Base-by-base conservation (phyloP, 2,329 filamentous ascomycete genomes). In the Claviceps capensis region DNA sequence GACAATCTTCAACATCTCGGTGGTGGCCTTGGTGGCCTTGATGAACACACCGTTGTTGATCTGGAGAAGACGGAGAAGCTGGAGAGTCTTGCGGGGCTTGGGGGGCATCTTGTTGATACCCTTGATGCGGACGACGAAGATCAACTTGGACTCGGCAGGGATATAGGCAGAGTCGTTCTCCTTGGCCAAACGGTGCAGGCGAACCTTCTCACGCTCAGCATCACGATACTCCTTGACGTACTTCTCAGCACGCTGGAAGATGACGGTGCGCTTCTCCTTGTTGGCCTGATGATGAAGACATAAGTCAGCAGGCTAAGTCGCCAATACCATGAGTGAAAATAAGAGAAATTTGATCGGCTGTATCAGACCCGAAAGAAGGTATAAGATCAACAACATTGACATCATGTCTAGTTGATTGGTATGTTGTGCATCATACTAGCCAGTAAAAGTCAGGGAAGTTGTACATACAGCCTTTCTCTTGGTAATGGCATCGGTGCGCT, bases 81-180 rank as follows among this genome's bases (percentile, higher is more conserved):
- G 93, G 66, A 98, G 84, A 69, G 95, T 97, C 85, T 98, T 98
- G 82, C 93, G 90, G 75, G 94, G 94, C 87, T 98, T 97, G 66
- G 93, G 93, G 71, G 94, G 84, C 67, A 98, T 97, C 87, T 98
- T 98, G 88, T 97, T 97, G 89, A 98, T 97, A 95, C 91, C 93
- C 88, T 98, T 98, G 82, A 98, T 98, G 73, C 93, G 91, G 75
- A 97, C 78, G 66, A 98, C 83, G 73, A 98, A 98, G 78, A 91
- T 89, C 68, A 98, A 80, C 78, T 95, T 96, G 70, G 87, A 77
- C 82, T 98, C 89, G 60, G 88, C 90, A 60, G 88, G 85, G 63
- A 98, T 86, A 76, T 94, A 93, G 82, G 91, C 93, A 71, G 82
- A 86, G 72, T 91, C 91, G 68, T 88, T 83, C 74, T 88, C 79